Evolutionary conservation across 2,329 filamentous ascomycete genomes (phyloP).

Genomic region (Eutypella sp.): DNA sequence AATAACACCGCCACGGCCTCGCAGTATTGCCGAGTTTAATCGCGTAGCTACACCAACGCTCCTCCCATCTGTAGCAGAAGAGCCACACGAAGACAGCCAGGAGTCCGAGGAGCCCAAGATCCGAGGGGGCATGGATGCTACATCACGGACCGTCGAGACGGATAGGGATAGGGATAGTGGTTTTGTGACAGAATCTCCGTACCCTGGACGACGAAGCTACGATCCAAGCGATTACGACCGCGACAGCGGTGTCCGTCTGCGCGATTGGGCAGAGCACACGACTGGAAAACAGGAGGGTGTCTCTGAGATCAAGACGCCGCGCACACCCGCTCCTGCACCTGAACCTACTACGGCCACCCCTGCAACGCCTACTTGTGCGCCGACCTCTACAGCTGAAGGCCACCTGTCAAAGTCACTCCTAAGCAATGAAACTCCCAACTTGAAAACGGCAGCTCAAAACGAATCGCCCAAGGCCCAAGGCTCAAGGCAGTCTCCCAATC

Average conservation of each 20-base stretch:
- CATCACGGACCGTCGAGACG: slow-evolving; percentile 15
- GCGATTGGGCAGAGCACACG: slow-evolving; percentile 37
- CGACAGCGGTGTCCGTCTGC: slow-evolving; percentile 55
- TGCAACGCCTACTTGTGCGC: no score
- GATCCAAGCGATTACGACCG: slow-evolving; percentile 32
- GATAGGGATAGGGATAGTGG: slow-evolving; percentile 47
- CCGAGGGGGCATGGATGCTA: no score
- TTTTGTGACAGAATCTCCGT: slow-evolving; percentile 41
- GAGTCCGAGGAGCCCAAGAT: slow-evolving; percentile 8
- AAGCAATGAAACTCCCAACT: slow-evolving; percentile 20
- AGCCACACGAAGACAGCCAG: slow-evolving; percentile 39
- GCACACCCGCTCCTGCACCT: no score
- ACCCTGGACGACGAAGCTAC: slow-evolving; percentile 30
- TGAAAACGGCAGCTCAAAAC: slow-evolving; percentile 15
- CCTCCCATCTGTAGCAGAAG: slow-evolving; percentile 48
- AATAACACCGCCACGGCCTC: slow-evolving; percentile 15
- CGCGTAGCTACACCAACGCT: slow-evolving; percentile 41
- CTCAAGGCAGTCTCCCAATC: slow-evolving; percentile 5
- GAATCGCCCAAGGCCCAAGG: slow-evolving; percentile 6
- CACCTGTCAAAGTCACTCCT: slow-evolving; percentile 20
- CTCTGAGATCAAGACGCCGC: slow-evolving; percentile 19
- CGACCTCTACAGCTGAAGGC: no score
- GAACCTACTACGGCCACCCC: no score
- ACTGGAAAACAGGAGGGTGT: slow-evolving; percentile 17
- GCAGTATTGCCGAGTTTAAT: slow-evolving; percentile 33